Conservation (phyloP, 495 filamentous ascomycete species). For the Penicillium bovifimosum region DNA sequence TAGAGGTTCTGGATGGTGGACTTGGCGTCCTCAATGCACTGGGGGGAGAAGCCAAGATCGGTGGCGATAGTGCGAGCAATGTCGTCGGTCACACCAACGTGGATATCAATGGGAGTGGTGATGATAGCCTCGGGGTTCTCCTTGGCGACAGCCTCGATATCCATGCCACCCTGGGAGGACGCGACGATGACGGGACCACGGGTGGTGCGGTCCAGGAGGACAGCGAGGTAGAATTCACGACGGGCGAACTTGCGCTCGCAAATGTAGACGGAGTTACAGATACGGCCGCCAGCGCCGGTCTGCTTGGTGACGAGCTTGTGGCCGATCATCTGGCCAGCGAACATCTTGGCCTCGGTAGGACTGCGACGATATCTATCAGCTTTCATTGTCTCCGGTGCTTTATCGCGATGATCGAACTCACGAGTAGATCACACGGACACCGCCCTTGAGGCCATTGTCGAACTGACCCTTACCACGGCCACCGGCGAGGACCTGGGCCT, state of each 20-base stretch:
- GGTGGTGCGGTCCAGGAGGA: constrained; percentile 91
- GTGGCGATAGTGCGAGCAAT: constrained; percentile 86
- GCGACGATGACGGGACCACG: constrained; percentile 94
- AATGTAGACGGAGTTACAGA: constrained; percentile 96
- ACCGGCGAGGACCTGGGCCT: constrained; percentile 96
- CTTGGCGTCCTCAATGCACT: constrained; percentile 91
- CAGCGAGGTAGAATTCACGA: constrained; percentile 96
- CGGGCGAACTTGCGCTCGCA: constrained; percentile 99
- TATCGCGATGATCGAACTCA: constrained; percentile 31
- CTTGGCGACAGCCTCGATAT: constrained; percentile 97
- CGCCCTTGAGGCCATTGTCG: constrained; percentile 97
- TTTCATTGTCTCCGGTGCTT: background rate
- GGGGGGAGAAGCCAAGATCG: constrained; percentile 92
- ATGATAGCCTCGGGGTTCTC: constrained; percentile 93
- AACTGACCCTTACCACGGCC: constrained; percentile 96
- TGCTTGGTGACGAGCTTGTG: constrained; percentile 99
- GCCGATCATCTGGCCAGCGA: constrained; percentile 98
- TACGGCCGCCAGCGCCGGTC: constrained; percentile 83
- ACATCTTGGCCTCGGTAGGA: constrained; percentile 87
- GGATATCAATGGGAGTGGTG: constrained; percentile 88
- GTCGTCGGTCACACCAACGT: constrained; percentile 89
- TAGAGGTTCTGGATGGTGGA: constrained; percentile 97
- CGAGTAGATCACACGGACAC: constrained; percentile 98
- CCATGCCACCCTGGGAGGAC: constrained; percentile 97
- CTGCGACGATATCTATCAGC: constrained; percentile 34